phyloP scores from a whole-genome alignment of 2,329 filamentous ascomycete genomes.

The Periconia digitata region DNA sequence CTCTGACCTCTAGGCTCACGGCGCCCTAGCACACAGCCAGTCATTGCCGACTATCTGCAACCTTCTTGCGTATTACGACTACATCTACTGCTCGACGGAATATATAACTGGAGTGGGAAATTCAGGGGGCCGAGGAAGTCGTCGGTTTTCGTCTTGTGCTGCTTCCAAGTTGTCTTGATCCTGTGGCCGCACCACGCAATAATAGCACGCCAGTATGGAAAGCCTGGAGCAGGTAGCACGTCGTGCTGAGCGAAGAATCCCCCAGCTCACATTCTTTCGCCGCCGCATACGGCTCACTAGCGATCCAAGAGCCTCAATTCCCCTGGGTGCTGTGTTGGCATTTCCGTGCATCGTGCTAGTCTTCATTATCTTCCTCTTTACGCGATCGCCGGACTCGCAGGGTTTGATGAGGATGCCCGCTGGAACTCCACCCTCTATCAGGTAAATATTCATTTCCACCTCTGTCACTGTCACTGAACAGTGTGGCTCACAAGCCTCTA shows the following conservation, averaged over 20 bases:
- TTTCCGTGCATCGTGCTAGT: slow-evolving; percentile 91
- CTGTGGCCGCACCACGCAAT: no score
- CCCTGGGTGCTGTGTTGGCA: slow-evolving; percentile 85
- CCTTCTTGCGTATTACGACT: no score
- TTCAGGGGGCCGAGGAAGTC: neutral
- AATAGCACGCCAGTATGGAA: slow-evolving; percentile 34
- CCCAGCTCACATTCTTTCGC: slow-evolving; percentile 76
- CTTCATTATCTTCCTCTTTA: slow-evolving; percentile 85
- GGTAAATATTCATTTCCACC: slow-evolving; percentile 55
- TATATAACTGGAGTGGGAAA: no score
- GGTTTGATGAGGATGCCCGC: slow-evolving; percentile 84
- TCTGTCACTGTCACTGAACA: neutral
- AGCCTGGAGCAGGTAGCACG: slow-evolving; percentile 48
- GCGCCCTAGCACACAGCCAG: no score
- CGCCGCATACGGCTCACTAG: slow-evolving; percentile 85
- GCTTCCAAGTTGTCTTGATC: no score
- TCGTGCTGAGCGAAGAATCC: slow-evolving; percentile 46
- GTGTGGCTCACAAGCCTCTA: slow-evolving; percentile 44
- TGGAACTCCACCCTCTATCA: slow-evolving; percentile 83
- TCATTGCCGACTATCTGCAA: no score
- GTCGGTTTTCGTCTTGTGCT: neutral
- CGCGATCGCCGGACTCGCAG: slow-evolving; percentile 81
- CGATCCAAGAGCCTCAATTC: slow-evolving; percentile 90
- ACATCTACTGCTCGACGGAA: no score
- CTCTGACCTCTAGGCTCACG: no score